Percentiles rank a stretch among this genome's conserved stretches.
Evolutionary conservation across 1,139 yeast species (phyloP).

Genomic region (Pneumocystis carinii): DNA sequence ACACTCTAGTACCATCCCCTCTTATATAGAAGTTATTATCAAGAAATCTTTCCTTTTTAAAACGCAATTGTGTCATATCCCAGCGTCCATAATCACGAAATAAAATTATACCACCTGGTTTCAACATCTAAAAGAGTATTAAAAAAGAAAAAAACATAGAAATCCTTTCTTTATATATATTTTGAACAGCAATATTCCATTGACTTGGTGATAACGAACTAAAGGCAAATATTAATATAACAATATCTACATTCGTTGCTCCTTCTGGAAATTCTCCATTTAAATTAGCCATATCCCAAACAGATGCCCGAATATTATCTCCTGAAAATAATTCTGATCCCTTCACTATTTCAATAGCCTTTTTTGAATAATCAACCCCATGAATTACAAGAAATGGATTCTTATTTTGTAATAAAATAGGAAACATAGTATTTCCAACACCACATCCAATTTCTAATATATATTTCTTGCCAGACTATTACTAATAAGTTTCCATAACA

Average conservation of each 20-base stretch:
- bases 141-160: neutral
- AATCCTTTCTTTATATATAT: conserved; percentile 27
- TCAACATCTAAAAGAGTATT: conserved; percentile 39
- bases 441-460: conserved; percentile 95
- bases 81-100: conserved; percentile 93
- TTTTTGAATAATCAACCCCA: conserved; percentile 82
- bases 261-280: conserved; percentile 69
- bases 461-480: conserved; percentile 51
- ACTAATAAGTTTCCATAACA: neutral
- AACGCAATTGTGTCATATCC: conserved; percentile 87
- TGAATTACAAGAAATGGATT: conserved; percentile 59
- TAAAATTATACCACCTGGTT: conserved; percentile 82
- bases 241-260: conserved; percentile 70
- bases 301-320: conserved; percentile 66
- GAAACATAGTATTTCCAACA: conserved; percentile 93
- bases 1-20: conserved; percentile 96
- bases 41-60: conserved; percentile 71
- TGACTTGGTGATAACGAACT: conserved; percentile 85
- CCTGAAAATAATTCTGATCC: conserved; percentile 42
- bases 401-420: conserved; percentile 65
- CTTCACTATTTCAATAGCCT: conserved; percentile 76
- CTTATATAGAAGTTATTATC: conserved; percentile 91
- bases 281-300: conserved; percentile 87
- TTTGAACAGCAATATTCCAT: conserved; percentile 68
- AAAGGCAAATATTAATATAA: conserved; percentile 86